Evolutionary conservation across 805 yeast genomes (phyloP).

Genomic region (Cyberlindnera saturnus): DNA sequence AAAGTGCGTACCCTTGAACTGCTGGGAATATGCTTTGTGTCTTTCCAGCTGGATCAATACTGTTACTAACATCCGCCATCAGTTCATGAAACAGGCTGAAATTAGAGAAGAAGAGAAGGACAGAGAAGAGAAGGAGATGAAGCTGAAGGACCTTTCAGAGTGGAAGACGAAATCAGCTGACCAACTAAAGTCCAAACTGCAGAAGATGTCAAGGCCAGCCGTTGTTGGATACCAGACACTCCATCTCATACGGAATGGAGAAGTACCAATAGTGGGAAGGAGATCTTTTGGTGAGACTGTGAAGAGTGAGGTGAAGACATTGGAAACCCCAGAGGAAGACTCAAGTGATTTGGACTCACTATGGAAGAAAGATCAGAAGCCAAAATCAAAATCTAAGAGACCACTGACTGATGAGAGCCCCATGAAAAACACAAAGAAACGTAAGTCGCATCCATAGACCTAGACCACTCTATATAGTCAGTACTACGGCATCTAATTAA

Average conservation of each 20-base stretch:
- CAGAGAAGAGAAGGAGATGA: slow-evolving; percentile 30
- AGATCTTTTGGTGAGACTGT: slow-evolving; percentile 23
- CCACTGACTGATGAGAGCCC: slow-evolving; percentile 8
- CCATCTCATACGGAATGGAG: slow-evolving; percentile 19
- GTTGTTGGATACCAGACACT: slow-evolving; percentile 38
- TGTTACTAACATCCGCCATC: neutral
- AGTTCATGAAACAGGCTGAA: slow-evolving; percentile 51
- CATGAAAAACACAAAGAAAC: slow-evolving; percentile 15
- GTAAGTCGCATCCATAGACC: slow-evolving; percentile 13
- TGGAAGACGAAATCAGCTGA: slow-evolving; percentile 24
- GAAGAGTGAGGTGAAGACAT: slow-evolving; percentile 11
- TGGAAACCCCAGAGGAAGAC: slow-evolving; percentile 4
- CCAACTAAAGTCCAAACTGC: slow-evolving; percentile 23
- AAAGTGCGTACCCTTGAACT: slow-evolving; percentile 22
- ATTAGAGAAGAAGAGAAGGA: slow-evolving; percentile 28
- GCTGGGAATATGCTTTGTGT: neutral
- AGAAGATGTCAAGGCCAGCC: slow-evolving; percentile 25
- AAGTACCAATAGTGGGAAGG: slow-evolving; percentile 21
- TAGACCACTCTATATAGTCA: neutral
- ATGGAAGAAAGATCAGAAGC: slow-evolving; percentile 21
- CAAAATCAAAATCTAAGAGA: slow-evolving; percentile 10
- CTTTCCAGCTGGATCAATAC: neutral
- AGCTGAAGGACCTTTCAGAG: slow-evolving; percentile 36
- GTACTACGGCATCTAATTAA: no score
- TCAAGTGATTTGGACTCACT: slow-evolving; percentile 9